A percentile compares a stretch with the other conserved stretches of the same genome.
These are phyloP conservation scores for Trichoderma sp. DNA, from an alignment of 2,329 filamentous ascomycete genomes.

Conservation along the genomic window DNA sequence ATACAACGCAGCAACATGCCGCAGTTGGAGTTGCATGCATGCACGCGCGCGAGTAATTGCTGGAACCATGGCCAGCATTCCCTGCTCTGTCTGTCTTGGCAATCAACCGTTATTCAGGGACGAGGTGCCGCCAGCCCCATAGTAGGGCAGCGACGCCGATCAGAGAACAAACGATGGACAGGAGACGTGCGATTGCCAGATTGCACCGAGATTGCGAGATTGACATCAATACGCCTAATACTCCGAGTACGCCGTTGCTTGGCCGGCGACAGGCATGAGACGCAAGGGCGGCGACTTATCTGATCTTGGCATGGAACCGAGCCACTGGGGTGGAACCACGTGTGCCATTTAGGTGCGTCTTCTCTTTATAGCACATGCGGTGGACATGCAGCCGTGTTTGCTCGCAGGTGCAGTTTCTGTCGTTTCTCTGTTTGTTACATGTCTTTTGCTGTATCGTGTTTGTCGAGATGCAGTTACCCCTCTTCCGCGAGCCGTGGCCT, in stretches of 20 bases:
- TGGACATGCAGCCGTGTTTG: background rate
- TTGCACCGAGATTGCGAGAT: background rate
- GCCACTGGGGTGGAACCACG: slow-evolving; percentile 7
- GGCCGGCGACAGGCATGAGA: background rate
- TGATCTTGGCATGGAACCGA: slow-evolving; percentile 14
- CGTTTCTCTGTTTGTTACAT: background rate
- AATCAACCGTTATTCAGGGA: background rate
- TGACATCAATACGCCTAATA: background rate
- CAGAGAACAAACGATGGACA: background rate
- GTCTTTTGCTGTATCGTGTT: too few species aligned
- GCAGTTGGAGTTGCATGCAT: background rate
- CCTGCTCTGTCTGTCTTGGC: background rate
- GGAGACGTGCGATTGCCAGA: background rate
- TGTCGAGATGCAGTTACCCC: background rate
- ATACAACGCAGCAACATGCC: background rate
- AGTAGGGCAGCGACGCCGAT: background rate
- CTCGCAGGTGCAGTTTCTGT: background rate
- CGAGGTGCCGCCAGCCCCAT: background rate
- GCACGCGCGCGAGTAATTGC: background rate
- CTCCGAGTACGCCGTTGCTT: background rate
- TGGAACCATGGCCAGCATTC: background rate
- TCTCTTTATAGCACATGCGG: background rate
- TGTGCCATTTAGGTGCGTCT: background rate
- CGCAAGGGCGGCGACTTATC: slow-evolving; percentile 21
- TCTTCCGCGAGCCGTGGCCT: background rate